Evolutionary conservation across 2,329 filamentous ascomycete genomes (phyloP).

Genomic region (Paecilomyces variotii): DNA sequence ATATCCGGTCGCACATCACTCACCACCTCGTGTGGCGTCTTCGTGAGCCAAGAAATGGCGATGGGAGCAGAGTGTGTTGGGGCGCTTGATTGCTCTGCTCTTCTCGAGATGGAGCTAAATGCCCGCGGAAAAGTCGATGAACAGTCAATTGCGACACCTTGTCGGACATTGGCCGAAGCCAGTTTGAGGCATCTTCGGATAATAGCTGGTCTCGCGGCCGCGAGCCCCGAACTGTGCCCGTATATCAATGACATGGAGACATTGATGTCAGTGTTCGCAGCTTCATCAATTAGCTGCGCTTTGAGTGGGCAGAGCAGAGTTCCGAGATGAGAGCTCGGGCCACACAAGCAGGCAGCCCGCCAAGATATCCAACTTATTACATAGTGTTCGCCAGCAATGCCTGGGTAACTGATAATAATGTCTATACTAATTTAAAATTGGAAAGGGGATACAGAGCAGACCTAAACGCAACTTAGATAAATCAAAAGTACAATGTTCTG

Average conservation of each 20-base stretch:
- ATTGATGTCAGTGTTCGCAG: constrained; percentile 5
- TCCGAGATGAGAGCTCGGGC: background rate
- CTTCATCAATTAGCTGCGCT: background rate
- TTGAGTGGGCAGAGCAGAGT: background rate
- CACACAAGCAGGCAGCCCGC: background rate
- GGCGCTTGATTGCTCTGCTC: background rate
- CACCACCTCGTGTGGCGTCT: constrained; percentile 21
- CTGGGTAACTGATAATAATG: no score
- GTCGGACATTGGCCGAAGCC: constrained; percentile 1
- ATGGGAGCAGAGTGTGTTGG: constrained; percentile 5
- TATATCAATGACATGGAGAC: constrained; percentile 15
- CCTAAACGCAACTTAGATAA: no score
- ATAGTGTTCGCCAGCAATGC: no score
- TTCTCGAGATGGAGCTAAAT: background rate
- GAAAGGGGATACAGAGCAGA: no score
- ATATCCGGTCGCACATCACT: constrained; percentile 1
- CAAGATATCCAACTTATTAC: background rate
- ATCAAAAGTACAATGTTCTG: no score
- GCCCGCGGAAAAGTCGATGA: background rate
- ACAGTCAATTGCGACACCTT: background rate
- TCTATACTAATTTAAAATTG: no score
- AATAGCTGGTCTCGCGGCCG: constrained; percentile 12
- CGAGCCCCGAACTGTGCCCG: constrained; percentile 10
- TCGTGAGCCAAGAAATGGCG: constrained; percentile 27
- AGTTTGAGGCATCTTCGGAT: constrained; percentile 3